Conservation (phyloP, 768 basidiomycete species). For the Russula griseocarnosa region DNA sequence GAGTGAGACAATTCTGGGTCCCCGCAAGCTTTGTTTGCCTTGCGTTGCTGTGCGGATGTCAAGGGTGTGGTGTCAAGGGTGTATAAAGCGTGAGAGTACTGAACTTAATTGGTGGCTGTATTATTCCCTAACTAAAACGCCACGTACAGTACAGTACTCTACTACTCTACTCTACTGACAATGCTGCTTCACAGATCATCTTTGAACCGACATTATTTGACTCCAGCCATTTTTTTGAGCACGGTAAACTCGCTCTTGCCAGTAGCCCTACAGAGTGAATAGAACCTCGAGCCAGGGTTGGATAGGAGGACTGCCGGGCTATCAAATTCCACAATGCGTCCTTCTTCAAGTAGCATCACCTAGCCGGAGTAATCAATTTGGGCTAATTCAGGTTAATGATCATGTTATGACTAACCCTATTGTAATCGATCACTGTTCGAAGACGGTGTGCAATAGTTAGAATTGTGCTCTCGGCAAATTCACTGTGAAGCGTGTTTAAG, state of each 20-base stretch:
- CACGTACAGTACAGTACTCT: too few relatives aligned
- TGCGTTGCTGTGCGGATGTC: not conserved
- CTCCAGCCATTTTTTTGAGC: slow-evolving; percentile 62
- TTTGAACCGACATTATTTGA: not conserved
- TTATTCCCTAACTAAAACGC: too few relatives aligned
- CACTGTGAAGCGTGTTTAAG: slow-evolving; percentile 38
- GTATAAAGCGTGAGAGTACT: slow-evolving; percentile 9
- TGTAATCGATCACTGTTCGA: slow-evolving; percentile 79
- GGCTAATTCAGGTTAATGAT: not conserved
- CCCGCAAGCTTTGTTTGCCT: not conserved
- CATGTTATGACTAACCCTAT: slow-evolving; percentile 51
- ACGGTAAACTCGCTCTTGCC: slow-evolving; percentile 67
- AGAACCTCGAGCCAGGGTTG: slow-evolving; percentile 56
- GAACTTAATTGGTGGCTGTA: not conserved
- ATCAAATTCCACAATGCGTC: slow-evolving; percentile 74
- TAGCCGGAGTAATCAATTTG: slow-evolving; percentile 31
- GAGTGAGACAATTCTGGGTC: not conserved
- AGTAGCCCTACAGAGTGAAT: slow-evolving; percentile 67
- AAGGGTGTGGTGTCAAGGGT: too few relatives aligned
- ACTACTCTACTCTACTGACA: not conserved
- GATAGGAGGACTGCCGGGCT: slow-evolving; percentile 54
- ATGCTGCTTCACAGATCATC: not conserved
- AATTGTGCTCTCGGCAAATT: slow-evolving; percentile 78
- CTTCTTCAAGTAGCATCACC: slow-evolving; percentile 78
- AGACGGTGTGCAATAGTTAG: slow-evolving; percentile 80